Conservation (phyloP, 2,329 filamentous ascomycete genomes). For the Malbranchea cinnamomea region DNA sequence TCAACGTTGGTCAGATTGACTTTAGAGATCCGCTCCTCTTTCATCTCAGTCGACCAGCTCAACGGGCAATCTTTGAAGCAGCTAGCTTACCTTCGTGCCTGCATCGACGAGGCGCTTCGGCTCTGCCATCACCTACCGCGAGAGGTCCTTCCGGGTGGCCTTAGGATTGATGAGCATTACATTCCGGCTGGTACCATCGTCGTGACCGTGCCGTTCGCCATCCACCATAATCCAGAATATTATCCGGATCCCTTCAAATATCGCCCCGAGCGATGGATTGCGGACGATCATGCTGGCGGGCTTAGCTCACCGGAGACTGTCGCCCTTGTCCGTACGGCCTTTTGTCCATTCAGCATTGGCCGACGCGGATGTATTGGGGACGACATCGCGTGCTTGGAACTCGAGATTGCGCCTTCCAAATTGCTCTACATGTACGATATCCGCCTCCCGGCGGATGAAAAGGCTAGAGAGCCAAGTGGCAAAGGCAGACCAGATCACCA, state of each 20-base stretch:
- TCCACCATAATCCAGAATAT: slow-evolving; percentile 20
- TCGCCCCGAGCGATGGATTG: slow-evolving; percentile 22
- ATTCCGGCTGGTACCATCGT: slow-evolving; percentile 18
- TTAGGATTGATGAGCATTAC: slow-evolving; percentile 16
- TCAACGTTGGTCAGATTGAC: slow-evolving; percentile 16
- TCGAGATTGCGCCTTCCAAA: slow-evolving; percentile 24
- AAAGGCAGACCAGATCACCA: slow-evolving; percentile 6
- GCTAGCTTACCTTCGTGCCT: slow-evolving; percentile 27
- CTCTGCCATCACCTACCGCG: slow-evolving; percentile 16
- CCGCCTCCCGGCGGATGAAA: slow-evolving; percentile 1
- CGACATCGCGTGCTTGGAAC: slow-evolving; percentile 29
- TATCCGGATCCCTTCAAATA: slow-evolving; percentile 17
- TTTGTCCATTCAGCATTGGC: slow-evolving; percentile 23
- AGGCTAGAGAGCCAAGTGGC: slow-evolving; percentile 4
- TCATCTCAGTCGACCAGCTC: slow-evolving; percentile 21
- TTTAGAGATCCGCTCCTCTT: slow-evolving; percentile 20
- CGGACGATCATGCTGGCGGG: not conserved
- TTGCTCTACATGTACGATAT: slow-evolving; percentile 27
- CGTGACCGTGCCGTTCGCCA: slow-evolving; percentile 16
- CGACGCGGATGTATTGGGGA: slow-evolving; percentile 29
- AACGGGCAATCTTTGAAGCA: slow-evolving; percentile 17
- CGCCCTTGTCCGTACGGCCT: slow-evolving; percentile 29
- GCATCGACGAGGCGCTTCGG: slow-evolving; percentile 23
- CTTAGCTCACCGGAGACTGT: slow-evolving; percentile 14
- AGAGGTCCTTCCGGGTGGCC: slow-evolving; percentile 15